These are phyloP conservation scores for Didymella lethalis DNA, from an alignment of 2,329 filamentous ascomycete species.

Conservation along the genomic window DNA sequence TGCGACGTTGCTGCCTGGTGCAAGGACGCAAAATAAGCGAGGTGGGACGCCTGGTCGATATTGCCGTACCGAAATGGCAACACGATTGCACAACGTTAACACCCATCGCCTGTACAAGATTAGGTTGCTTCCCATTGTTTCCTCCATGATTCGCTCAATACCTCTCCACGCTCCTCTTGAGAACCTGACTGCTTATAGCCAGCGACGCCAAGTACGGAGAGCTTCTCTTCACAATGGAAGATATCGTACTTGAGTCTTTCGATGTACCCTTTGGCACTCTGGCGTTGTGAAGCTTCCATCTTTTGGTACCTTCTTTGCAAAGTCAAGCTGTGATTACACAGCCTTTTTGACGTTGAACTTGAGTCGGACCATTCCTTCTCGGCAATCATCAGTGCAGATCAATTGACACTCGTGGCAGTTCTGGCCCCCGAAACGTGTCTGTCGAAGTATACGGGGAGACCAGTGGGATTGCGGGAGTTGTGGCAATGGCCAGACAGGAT, in stretches of 20 bases:
- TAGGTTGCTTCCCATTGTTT: not conserved
- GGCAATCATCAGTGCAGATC: not conserved
- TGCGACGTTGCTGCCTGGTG: not conserved
- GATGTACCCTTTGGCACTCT: not conserved
- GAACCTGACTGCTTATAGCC: not conserved
- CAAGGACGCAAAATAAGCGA: not conserved
- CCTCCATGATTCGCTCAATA: not conserved
- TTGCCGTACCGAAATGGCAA: not conserved
- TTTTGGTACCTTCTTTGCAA: not conserved
- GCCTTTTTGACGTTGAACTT: not conserved
- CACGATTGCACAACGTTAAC: not conserved
- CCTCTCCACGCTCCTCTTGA: not conserved
- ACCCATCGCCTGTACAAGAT: not conserved
- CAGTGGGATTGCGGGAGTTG: not conserved
- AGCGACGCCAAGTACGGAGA: not conserved
- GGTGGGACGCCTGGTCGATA: not conserved
- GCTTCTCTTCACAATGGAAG: not conserved
- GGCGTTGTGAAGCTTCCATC: not conserved
- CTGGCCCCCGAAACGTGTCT: not conserved
- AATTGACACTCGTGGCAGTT: not conserved
- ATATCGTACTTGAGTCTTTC: not conserved
- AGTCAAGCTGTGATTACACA: not conserved
- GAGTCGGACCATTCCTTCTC: not conserved
- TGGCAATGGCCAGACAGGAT: not conserved
- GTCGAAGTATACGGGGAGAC: not conserved